These are phyloP conservation scores for Hypoxylon trugodes DNA, from an alignment of 495 filamentous ascomycete genomes.

Conservation along the genomic window DNA sequence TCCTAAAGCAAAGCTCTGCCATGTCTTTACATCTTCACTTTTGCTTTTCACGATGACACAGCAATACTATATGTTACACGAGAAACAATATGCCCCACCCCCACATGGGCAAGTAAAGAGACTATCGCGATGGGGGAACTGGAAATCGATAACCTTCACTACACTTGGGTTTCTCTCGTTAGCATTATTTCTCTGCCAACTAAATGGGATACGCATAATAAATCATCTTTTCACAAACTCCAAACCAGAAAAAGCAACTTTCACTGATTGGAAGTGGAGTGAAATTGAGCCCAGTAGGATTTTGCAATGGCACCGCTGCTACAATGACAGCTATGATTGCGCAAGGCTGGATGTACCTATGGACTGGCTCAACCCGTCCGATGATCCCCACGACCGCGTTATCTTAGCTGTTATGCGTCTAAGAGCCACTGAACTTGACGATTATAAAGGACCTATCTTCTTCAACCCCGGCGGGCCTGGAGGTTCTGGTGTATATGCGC, in stretches of 20 bases:
- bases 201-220: neutral
- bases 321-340: conserved; percentile 47
- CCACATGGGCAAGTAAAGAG: neutral
- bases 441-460: conserved; percentile 57
- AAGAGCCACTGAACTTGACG: conserved; percentile 48
- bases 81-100: neutral
- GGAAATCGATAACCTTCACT: neutral
- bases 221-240: neutral
- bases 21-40: neutral
- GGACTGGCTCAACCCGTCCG: conserved; percentile 56
- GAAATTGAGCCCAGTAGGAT: conserved; percentile 46
- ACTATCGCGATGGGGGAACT: neutral
- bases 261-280: conserved; percentile 38
- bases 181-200: conserved; percentile 8
- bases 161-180: conserved; percentile 7
- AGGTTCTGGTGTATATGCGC: conserved; percentile 54
- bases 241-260: neutral
- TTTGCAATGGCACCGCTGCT: conserved; percentile 49
- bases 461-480: conserved; percentile 65
- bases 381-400: conserved; percentile 42
- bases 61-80: neutral
- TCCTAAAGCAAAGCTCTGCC: too few species aligned
- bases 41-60: conserved; percentile 14
- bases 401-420: conserved; percentile 56
- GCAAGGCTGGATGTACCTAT: conserved; percentile 56